phyloP scores from a whole-genome alignment of 768 basidiomycete species.

The Erythrobasidium yunnanense region DNA sequence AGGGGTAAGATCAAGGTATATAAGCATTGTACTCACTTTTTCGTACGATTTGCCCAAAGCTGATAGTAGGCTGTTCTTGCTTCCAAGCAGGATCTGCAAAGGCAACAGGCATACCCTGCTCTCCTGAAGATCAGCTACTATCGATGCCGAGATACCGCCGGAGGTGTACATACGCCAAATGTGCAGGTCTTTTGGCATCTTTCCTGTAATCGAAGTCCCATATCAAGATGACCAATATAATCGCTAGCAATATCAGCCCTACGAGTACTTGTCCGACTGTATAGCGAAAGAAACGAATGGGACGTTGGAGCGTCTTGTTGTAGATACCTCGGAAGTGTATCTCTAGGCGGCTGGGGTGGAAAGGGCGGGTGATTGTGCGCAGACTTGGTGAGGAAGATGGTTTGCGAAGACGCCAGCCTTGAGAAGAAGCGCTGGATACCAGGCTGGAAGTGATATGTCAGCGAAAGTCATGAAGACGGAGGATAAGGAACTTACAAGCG shows the following conservation, averaged over 20 bases:
- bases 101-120: background rate
- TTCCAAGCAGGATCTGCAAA: background rate
- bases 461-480: too few species aligned
- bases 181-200: background rate
- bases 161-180: background rate
- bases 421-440: too few species aligned
- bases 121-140: background rate
- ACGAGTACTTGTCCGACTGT: background rate
- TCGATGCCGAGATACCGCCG: background rate
- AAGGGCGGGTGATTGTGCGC: too few species aligned
- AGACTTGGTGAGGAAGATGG: too few species aligned
- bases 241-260: background rate
- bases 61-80: background rate
- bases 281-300: background rate
- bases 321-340: background rate
- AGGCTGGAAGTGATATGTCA: too few species aligned
- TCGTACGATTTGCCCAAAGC: background rate
- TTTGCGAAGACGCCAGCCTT: too few species aligned
- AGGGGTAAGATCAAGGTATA: background rate
- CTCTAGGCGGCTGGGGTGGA: too few species aligned
- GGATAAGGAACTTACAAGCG: too few species aligned
- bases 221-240: background rate
- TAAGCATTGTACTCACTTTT: background rate
- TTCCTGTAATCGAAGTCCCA: background rate
- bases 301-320: background rate